A percentile compares a stretch with the other conserved stretches of the same genome.
Evolutionary conservation across 371 early-diverging fungal genomes (phyloP).

Genomic region (Entomophthora muscae): DNA sequence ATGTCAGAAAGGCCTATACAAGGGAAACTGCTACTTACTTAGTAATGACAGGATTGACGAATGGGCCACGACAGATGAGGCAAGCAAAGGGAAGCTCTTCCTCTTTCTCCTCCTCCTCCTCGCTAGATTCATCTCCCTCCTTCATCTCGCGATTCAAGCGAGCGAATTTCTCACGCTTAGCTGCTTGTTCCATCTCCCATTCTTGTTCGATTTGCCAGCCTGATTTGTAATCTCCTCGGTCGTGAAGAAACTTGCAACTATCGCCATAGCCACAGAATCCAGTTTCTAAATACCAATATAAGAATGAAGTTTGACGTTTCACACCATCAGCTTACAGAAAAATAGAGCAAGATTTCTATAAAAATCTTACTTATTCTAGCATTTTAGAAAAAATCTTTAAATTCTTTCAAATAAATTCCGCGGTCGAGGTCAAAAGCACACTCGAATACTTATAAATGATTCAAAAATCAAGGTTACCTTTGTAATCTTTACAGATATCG

Average conservation of each 20-base stretch:
- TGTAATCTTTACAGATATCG: conserved; percentile 97
- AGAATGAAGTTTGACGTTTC: background rate
- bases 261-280: conserved; percentile 96
- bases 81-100: conserved; percentile 85
- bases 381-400: too few relatives aligned
- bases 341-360: too few relatives aligned
- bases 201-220: conserved; percentile 92
- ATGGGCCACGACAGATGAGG: conserved; percentile 73
- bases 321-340: too few relatives aligned
- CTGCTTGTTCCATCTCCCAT: conserved; percentile 74
- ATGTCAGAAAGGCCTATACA: conserved; percentile 1
- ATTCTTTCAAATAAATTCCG: too few relatives aligned
- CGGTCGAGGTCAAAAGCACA: too few relatives aligned
- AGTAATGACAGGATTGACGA: conserved; percentile 74
- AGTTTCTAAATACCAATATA: conserved; percentile 26
- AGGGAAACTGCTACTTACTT: conserved; percentile 21
- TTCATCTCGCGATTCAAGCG: conserved; percentile 26
- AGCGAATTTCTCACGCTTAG: conserved; percentile 27
- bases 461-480: conserved; percentile 32
- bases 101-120: conserved; percentile 32
- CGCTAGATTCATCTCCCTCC: conserved; percentile 21
- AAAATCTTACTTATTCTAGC: too few relatives aligned
- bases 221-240: conserved; percentile 88
- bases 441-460: too few relatives aligned
- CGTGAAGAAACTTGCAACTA: conserved; percentile 92